These are phyloP conservation scores for Chrysosporium keratinophilum DNA, from an alignment of 2,329 filamentous ascomycete species.

Conservation along the genomic window DNA sequence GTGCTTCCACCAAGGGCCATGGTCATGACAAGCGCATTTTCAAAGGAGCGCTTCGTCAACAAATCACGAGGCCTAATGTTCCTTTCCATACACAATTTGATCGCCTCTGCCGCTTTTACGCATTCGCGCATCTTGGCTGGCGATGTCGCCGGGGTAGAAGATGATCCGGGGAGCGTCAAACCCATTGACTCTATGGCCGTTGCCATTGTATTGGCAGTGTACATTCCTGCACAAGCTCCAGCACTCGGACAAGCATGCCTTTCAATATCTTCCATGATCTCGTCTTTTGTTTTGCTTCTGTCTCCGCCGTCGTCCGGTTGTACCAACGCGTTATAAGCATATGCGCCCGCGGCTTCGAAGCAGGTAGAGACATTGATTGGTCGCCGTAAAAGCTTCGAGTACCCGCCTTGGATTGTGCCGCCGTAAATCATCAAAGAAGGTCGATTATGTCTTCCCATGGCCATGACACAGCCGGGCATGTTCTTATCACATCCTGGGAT, in stretches of 20 bases:
- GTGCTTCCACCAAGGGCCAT: conserved; percentile 88
- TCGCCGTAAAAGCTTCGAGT: conserved; percentile 62
- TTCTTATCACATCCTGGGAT: conserved; percentile 97
- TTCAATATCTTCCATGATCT: conserved; percentile 78
- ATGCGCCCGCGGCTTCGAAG: conserved; percentile 78
- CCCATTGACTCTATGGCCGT: conserved; percentile 86
- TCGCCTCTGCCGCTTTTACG: conserved; percentile 66
- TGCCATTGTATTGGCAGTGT: conserved; percentile 89
- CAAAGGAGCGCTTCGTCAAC: conserved; percentile 67
- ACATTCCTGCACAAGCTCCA: conserved; percentile 85
- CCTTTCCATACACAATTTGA: conserved; percentile 67
- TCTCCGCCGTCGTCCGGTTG: conserved; percentile 57
- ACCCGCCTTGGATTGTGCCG: conserved; percentile 80
- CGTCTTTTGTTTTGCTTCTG: conserved; percentile 57
- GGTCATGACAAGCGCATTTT: conserved; percentile 81
- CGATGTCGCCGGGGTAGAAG: conserved; percentile 67
- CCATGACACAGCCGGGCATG: conserved; percentile 90
- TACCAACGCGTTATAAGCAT: conserved; percentile 61
- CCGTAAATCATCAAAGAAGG: conserved; percentile 95
- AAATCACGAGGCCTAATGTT: conserved; percentile 74
- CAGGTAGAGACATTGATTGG: conserved; percentile 81
- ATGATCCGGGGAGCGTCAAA: conserved; percentile 69
- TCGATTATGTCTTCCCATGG: conserved; percentile 79
- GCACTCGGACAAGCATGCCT: conserved; percentile 64
- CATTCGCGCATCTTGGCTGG: conserved; percentile 83